These are phyloP conservation scores for Acacia confusa DNA, from an alignment of 306 rosid genomes.

Conservation along the genomic window DNA sequence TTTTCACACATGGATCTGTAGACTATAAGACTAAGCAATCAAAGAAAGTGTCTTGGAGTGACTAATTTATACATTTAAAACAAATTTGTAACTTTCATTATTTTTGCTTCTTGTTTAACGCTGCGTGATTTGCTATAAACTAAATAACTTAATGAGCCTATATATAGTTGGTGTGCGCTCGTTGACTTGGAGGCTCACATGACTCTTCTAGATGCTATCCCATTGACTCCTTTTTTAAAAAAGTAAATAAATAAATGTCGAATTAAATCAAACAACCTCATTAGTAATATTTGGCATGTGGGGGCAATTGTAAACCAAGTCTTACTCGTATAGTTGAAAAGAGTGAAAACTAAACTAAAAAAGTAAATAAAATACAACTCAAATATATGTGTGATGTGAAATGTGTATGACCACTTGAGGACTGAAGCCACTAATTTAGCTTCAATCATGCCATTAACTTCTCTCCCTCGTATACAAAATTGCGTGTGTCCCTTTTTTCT, in stretches of 20 bases:
- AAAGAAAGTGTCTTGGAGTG: background rate
- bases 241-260: too few relatives aligned
- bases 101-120: background rate
- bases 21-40: too few relatives aligned
- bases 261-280: background rate
- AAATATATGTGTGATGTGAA: background rate
- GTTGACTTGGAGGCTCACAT: background rate
- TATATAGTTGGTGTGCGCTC: background rate
- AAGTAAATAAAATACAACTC: background rate
- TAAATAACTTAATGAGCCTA: background rate
- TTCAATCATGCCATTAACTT: conserved; percentile 9
- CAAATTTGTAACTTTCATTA: too few relatives aligned
- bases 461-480: background rate
- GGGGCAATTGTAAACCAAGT: background rate
- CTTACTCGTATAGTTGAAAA: background rate
- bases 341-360: background rate
- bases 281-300: background rate
- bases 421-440: conserved; percentile 18
- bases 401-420: background rate
- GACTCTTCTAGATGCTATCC: background rate
- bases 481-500: background rate
- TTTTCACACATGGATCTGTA: too few relatives aligned
- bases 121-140: background rate
- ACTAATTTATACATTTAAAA: background rate
- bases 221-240: background rate